phyloP scores from a whole-genome alignment of 352 stramenopile species.

The Globisporangium emineosum region DNA sequence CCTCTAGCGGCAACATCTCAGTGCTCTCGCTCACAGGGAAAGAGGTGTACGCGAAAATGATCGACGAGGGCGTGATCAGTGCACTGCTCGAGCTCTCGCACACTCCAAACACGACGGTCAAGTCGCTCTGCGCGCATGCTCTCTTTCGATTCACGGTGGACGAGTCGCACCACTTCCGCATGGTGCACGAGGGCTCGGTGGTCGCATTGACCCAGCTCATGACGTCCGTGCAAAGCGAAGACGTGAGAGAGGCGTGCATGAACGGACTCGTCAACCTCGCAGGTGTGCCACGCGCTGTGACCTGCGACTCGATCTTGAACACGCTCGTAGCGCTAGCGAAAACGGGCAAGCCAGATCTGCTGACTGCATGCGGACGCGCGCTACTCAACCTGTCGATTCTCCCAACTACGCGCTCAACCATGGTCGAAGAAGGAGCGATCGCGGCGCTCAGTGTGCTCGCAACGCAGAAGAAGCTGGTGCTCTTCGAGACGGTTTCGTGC shows the following conservation, averaged over 20 bases:
- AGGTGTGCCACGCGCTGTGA: constrained; percentile 60
- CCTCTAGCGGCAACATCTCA: constrained; percentile 8
- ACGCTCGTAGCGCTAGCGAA: constrained; percentile 43
- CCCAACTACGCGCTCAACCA: constrained; percentile 59
- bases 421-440: constrained; percentile 76
- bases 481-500: constrained; percentile 46
- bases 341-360: constrained; percentile 25
- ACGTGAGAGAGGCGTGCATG: constrained; percentile 58
- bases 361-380: constrained; percentile 45
- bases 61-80: constrained; percentile 64
- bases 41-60: constrained; percentile 64
- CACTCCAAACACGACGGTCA: constrained; percentile 56
- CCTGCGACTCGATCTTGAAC: constrained; percentile 63
- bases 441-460: constrained; percentile 48
- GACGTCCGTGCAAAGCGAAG: constrained; percentile 38
- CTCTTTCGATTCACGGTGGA: constrained; percentile 75
- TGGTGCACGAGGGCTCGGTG: constrained; percentile 78
- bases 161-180: constrained; percentile 68
- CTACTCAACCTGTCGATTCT: constrained; percentile 80
- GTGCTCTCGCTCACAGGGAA: constrained; percentile 28
- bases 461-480: constrained; percentile 28
- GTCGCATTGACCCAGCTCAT: constrained; percentile 65
- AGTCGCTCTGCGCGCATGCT: constrained; percentile 61
- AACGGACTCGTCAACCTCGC: constrained; percentile 76
- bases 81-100: constrained; percentile 68